These are phyloP conservation scores for Capsicum rhomboideum DNA, from an alignment of 257 asterid genomes.

Conservation along the genomic window DNA sequence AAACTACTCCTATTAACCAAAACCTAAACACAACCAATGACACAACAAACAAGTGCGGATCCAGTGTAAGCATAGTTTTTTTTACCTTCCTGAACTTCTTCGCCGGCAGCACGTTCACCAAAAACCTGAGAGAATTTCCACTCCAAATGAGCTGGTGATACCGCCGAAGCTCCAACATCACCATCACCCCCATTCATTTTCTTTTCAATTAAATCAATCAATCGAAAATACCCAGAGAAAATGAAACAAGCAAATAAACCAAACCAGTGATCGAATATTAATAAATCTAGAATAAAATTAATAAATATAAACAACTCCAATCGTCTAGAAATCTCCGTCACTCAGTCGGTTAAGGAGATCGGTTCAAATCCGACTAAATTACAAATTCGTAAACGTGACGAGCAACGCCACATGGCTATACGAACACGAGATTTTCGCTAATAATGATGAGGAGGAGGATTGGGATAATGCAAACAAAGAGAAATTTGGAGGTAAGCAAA, in stretches of 20 bases:
- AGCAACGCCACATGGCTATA: not conserved
- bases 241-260: no score
- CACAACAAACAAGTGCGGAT: constrained; percentile 13
- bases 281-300: no score
- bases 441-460: not conserved
- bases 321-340: constrained; percentile 15
- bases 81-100: constrained; percentile 98
- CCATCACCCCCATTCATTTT: constrained; percentile 73
- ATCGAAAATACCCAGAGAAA: not conserved
- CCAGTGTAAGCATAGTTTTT: constrained; percentile 7
- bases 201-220: constrained; percentile 14
- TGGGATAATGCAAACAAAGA: constrained; percentile 4
- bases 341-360: constrained; percentile 40
- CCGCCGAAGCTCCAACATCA: constrained; percentile 63
- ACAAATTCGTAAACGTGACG: constrained; percentile 7
- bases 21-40: constrained; percentile 33
- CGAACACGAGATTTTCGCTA: not conserved
- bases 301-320: not conserved
- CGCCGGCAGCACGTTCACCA: constrained; percentile 95
- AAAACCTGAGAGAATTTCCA: constrained; percentile 99
- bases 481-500: constrained; percentile 4
- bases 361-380: constrained; percentile 56
- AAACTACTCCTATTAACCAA: no score
- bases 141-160: constrained; percentile 40
- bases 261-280: no score